Evolutionary conservation across 2,329 filamentous ascomycete species (phyloP), one percentile per base, ranked within the genome.

Genomic region (Beauveria rudraprayagi): DNA sequence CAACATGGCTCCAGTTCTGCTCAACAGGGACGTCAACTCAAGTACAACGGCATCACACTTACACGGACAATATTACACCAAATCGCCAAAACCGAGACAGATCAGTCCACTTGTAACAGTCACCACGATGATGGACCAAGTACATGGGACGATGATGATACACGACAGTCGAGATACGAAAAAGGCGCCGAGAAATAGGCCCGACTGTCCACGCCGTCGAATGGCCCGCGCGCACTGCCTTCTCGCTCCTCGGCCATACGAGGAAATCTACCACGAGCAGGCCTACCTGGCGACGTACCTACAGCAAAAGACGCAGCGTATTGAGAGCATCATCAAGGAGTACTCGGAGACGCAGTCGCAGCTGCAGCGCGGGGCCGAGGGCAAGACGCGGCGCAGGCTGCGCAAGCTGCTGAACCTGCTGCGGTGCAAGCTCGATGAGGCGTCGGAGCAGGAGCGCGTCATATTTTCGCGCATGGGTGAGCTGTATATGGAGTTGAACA

Each of bases 401-500:
- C 73, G 72, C 40, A 82, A 80, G 63, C 71, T 78, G 44, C 67
- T 78, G 5, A 69, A 70, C 2, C 71, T 77, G 60, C 62, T 83
- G 11, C 75, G 70, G 52, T 70, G 70, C 56, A 76, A 75, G 61
- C 74, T 84, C 37, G 67, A 70, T n/a, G 72, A 78, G 48, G 76
- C 73, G 0, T 75, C 76, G 3, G 72, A 75, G 57, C 78, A 83
- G 65, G 77, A 84, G 65, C 75, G 71, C 58, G 65, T 71, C 17
- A 75, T 83, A 7, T 68, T 79, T 44, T 61, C 71, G 17, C 72
- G 80, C 3, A 70, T 85, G n/a, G 71, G 75, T 14, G 80, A 84
- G 61, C 65, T 85, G 16, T 73, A 76, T 40, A 69, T 78, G 17
- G 80, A 84, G 68, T 75, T 80, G 16, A 75, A 77, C 64, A 77